These are phyloP conservation scores for Backusella macrospora DNA, from an alignment of 192 early-diverging fungal species.

Conservation along the genomic window DNA sequence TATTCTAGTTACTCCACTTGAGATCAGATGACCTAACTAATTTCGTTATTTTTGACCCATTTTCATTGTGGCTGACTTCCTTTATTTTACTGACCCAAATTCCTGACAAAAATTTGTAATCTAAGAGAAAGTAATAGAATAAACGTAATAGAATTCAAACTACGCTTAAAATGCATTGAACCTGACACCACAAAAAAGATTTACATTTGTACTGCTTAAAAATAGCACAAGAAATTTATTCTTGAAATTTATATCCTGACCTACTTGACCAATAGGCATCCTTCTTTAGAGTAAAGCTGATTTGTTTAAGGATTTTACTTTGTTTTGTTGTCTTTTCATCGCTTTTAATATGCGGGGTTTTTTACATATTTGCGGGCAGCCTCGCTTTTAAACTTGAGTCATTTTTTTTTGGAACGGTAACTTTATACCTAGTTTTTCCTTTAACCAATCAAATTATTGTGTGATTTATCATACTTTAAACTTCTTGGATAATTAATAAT, in stretches of 20 bases:
- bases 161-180: not conserved
- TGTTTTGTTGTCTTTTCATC: not conserved
- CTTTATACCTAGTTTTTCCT: not conserved
- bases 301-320: not conserved
- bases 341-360: not conserved
- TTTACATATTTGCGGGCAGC: constrained; percentile 8
- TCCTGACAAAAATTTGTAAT: not conserved
- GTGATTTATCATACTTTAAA: not conserved
- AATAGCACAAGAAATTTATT: not conserved
- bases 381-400: constrained; percentile 10
- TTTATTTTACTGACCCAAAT: too few relatives aligned
- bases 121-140: not conserved
- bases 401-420: constrained; percentile 1
- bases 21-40: too few relatives aligned
- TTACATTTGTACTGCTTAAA: constrained; percentile 1
- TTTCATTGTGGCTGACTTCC: too few relatives aligned
- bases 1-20: too few relatives aligned
- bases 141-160: not conserved
- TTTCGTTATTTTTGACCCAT: too few relatives aligned
- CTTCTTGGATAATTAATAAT: constrained; percentile 7
- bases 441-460: constrained; percentile 3
- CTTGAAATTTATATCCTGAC: constrained; percentile 11
- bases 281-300: not conserved
- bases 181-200: not conserved
- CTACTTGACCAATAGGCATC: not conserved